Evolutionary conservation across 768 basidiomycete species (phyloP).

Genomic region (Holtermannia corniformis): DNA sequence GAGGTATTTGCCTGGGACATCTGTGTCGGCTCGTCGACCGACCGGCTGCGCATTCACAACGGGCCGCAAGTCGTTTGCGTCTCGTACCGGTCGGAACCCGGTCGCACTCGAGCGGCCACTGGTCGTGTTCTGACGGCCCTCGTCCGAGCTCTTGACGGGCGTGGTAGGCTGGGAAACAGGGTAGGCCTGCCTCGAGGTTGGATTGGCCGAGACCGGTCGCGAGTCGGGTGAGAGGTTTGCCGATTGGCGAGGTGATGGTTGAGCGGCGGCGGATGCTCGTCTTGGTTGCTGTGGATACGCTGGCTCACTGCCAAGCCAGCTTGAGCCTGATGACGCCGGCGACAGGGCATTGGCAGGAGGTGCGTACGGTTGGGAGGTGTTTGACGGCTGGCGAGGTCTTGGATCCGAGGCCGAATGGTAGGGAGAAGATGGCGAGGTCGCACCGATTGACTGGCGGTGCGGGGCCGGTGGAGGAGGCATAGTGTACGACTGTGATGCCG

Average conservation of each 20-base stretch:
- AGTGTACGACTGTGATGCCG: background rate
- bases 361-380: background rate
- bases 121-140: slow-evolving; percentile 16
- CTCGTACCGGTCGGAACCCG: slow-evolving; percentile 71
- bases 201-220: background rate
- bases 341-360: slow-evolving; percentile 5
- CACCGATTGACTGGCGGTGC: background rate
- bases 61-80: slow-evolving; percentile 67
- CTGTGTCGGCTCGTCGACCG: slow-evolving; percentile 67
- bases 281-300: too few relatives aligned
- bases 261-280: too few relatives aligned
- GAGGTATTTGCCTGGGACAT: slow-evolving; percentile 54
- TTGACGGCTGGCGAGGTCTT: background rate
- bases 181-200: slow-evolving; percentile 12
- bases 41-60: slow-evolving; percentile 54
- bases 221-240: background rate
- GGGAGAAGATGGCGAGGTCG: background rate
- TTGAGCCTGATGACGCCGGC: background rate
- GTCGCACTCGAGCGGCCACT: slow-evolving; percentile 23
- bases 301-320: background rate
- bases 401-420: background rate
- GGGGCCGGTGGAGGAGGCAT: background rate
- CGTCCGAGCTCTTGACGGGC: slow-evolving; percentile 15
- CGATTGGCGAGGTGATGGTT: background rate
- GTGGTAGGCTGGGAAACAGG: slow-evolving; percentile 28